Conservation (phyloP, 257 asterid species). For the Ajuga chamaepitys region DNA sequence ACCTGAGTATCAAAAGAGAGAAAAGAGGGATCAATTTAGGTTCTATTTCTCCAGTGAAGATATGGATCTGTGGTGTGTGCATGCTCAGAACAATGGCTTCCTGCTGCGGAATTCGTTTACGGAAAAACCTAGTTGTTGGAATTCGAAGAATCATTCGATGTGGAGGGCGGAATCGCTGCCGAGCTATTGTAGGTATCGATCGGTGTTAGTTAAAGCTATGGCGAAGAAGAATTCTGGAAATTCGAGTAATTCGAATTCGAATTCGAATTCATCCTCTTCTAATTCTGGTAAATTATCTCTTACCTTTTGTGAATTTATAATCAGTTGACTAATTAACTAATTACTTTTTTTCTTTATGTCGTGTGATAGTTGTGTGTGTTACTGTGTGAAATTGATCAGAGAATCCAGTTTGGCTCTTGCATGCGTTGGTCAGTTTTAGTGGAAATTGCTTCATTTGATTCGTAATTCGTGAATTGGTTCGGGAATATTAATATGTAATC, state of each 20-base stretch:
- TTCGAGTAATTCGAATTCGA: conserved; percentile 38
- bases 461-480: neutral
- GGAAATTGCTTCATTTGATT: neutral
- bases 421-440: neutral
- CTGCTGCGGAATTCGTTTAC: conserved; percentile 37
- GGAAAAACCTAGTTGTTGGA: conserved; percentile 49
- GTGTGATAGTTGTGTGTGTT: neutral
- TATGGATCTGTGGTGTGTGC: conserved; percentile 52
- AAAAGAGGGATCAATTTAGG: neutral
- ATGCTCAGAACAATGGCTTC: conserved; percentile 32
- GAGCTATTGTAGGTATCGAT: conserved; percentile 24
- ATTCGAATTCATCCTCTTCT: conserved; percentile 47
- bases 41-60: neutral
- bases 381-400: neutral
- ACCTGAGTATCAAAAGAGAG: neutral
- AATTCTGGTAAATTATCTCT: conserved; percentile 28
- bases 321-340: neutral
- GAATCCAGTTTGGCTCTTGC: neutral
- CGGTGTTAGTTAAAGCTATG: conserved; percentile 50
- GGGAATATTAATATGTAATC: neutral
- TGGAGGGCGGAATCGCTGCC: conserved; percentile 25
- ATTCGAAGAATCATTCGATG: conserved; percentile 27
- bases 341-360: neutral
- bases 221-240: conserved; percentile 56
- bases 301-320: neutral